phyloP scores from a whole-genome alignment of 2,329 filamentous ascomycete genomes.

The Epichloe baconii region DNA sequence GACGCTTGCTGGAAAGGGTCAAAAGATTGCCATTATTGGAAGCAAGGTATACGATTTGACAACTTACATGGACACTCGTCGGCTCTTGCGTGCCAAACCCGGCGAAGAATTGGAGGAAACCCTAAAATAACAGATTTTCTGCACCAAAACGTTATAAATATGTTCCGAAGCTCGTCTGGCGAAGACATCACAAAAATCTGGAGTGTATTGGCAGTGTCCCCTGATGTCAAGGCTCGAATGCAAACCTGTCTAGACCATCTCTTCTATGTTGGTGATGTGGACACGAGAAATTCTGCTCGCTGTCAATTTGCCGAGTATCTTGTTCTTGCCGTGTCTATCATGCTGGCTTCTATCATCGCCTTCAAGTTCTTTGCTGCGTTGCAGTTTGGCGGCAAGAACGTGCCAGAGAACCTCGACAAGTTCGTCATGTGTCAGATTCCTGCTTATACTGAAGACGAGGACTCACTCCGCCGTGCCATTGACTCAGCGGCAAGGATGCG shows the following conservation, averaged over 20 bases:
- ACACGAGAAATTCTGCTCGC: constrained; percentile 73
- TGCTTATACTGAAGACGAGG: constrained; percentile 96
- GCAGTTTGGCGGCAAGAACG: constrained; percentile 81
- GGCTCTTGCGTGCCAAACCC: constrained; percentile 43
- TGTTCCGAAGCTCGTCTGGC: constrained; percentile 68
- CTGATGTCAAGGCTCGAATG: constrained; percentile 52
- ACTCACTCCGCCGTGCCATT: constrained; percentile 89
- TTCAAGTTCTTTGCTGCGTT: constrained; percentile 97
- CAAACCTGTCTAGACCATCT: constrained; percentile 78
- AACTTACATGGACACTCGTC: constrained; percentile 65
- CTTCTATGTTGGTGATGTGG: constrained; percentile 85
- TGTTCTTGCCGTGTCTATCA: constrained; percentile 67
- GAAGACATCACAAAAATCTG: constrained; percentile 74
- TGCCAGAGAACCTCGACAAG: constrained; percentile 94
- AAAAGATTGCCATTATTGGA: constrained; percentile 67
- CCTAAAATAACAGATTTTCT: constrained; percentile 62
- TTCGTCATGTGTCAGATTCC: constrained; percentile 97
- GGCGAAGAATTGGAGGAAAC: constrained; percentile 35
- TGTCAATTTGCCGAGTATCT: constrained; percentile 88
- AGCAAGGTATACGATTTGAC: constrained; percentile 80
- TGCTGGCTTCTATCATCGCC: constrained; percentile 69
- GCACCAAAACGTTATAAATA: constrained; percentile 54
- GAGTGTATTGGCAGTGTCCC: constrained; percentile 52
- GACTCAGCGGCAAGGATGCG: constrained; percentile 91
- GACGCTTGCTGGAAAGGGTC: constrained; percentile 48